Base-by-base conservation (phyloP, 169 alveolate genomes). In the Plasmodium reichenowi region DNA sequence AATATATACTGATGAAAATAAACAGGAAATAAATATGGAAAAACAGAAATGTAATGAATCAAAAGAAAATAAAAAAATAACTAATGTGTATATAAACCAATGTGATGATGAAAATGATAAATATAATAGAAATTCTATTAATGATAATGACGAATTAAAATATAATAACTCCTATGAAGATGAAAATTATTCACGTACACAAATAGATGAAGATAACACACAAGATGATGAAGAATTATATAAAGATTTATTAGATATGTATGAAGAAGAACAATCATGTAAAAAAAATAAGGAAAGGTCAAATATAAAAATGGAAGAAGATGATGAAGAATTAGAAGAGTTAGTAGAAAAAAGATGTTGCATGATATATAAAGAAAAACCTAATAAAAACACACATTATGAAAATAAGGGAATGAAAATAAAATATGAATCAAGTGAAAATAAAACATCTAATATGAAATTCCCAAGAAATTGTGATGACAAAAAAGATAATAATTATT, bases 391-490 rank as follows among this genome's bases (percentile, higher is more conserved):
- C 4, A 15, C 38, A 48, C 64, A 20, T 1, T 43, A 20, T 8
- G 78, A 9, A 71, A 29, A 70, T 24, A 17, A 15, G 43, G 64
- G 48, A 70, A 38, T 6, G 9, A 9, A 17, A 13, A 20, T 43
- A 0, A 20, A 32, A 58, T 45, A 20, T 9, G 78, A 48, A 29
- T 45, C 43, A 48, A 29, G 10, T 45, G 59, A 74, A 59, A 60
- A 74, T 29, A 20, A 43, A 74, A 60, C 20, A 74, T 59, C 45
- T 56, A 58, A 60, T 26, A 74, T 47, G 29, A 15, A 38, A 56
- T 17, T 6, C 24, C 24, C 64, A 8, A 56, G 67, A 20, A 58
- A 66, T 50, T 38, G 67, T 54, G 72, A 32, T 8, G 17, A 22
- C 43, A 32, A 32, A 29, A 52, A 38, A 67, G 88, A 43, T 47